Evolutionary conservation across 2,329 filamentous ascomycete genomes (phyloP), one percentile per base, ranked within the genome.

Genomic region (Alternaria sp.): DNA sequence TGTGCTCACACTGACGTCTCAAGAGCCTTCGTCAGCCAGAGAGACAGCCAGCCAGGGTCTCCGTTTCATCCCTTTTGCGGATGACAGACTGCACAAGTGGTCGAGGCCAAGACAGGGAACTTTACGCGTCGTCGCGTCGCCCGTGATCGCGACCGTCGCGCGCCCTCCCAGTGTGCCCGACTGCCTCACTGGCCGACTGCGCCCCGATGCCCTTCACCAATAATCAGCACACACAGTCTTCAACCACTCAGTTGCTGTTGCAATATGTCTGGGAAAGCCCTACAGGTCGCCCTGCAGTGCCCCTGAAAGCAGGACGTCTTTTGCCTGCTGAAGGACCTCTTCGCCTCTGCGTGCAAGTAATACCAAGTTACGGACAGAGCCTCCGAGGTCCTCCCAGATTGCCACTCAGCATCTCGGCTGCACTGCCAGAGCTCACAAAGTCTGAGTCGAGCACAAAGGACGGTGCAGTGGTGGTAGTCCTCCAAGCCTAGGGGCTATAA

Each of bases 41-140:
- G 57, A 59, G 63, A 64, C 63, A 54, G 55, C 46, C 46, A 49
- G 46, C 32, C 32, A 49, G 46, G 30, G 46, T 42, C 46, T 38
- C 46, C 55, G 70, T 73, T 70, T 73, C 68, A 74, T 63, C 66
- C 66, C 64, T 62, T 64, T 63, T 52, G 28, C 51, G 54, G 57
- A 49, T 49, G 42, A 56, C 43, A 58, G 28, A 49, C 58, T 49
- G 44, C 51, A 41, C 32, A 20, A 30, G 34, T 44, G 28, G 32
- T 44, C 54, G 59, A 44, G 57, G 57, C 48, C 61, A 60, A 68
- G 54, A 67, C 64, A 51, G 54, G 57, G 62, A 54, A 54, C 44
- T 54, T 42, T 55, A 55, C 51, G 57, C 53, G 57, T 64, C 59
- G 57, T 52, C 38, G 38, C 38, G 38, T 41, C 18, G 38, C 38